Evolutionary conservation across 164 flowering plant species (phyloP).

Genomic region (Aristolochia fimbriata): DNA sequence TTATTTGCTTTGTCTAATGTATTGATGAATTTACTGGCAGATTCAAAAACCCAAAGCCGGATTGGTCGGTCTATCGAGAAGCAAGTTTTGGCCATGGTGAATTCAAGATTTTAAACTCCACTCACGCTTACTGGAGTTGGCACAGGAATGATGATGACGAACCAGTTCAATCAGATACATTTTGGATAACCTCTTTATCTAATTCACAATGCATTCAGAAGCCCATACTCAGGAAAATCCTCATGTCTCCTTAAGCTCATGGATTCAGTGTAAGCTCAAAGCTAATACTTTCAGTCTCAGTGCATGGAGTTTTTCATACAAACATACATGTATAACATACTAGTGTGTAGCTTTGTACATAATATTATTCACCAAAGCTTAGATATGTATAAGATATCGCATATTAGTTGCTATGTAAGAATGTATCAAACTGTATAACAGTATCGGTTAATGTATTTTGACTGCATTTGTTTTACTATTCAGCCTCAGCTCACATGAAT

Average conservation of each 20-base stretch:
- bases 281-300: too few relatives aligned
- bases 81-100: conserved; percentile 99
- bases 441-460: too few relatives aligned
- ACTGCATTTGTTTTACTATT: too few relatives aligned
- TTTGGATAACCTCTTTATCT: conserved; percentile 67
- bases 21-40: conserved; percentile 25
- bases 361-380: too few relatives aligned
- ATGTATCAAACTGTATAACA: too few relatives aligned
- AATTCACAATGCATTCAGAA: conserved; percentile 50
- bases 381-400: too few relatives aligned
- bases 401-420: too few relatives aligned
- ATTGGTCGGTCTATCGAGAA: conserved; percentile 91
- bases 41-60: conserved; percentile 59
- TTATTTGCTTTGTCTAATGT: background rate
- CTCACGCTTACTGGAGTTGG: conserved; percentile 91
- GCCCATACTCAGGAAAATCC: conserved; percentile 36
- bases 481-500: too few relatives aligned
- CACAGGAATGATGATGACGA: conserved; percentile 94
- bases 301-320: background rate
- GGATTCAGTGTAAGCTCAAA: background rate
- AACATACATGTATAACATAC: background rate
- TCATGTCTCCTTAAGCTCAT: conserved; percentile 29
- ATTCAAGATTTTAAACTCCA: conserved; percentile 60
- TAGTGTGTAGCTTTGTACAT: too few relatives aligned
- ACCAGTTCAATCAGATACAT: conserved; percentile 61